phyloP scores from a whole-genome alignment of 495 filamentous ascomycete species.

The Hypoxylon fuscum region DNA sequence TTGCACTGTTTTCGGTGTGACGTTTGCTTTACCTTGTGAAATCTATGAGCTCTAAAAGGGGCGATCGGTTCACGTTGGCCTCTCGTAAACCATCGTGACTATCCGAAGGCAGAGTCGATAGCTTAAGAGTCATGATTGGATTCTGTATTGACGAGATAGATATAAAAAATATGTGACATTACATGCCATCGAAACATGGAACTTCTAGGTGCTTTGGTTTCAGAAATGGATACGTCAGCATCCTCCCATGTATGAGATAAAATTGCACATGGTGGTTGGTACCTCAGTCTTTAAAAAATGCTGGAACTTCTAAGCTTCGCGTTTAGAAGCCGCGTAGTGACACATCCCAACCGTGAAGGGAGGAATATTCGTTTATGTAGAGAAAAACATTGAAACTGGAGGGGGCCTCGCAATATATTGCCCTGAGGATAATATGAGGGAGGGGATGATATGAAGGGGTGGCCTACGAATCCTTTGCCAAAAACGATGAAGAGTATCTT shows the following conservation, averaged over 20 bases:
- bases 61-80: no score
- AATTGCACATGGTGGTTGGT: neutral
- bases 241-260: neutral
- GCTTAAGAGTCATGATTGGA: neutral
- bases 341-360: no score
- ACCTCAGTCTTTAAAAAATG: neutral
- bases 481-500: no score
- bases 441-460: no score
- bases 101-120: neutral
- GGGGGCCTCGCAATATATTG: no score
- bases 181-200: neutral
- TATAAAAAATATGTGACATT: neutral
- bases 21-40: no score
- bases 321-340: conserved; percentile 1
- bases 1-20: no score
- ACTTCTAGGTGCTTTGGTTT: neutral
- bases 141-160: neutral
- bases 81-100: neutral
- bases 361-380: no score
- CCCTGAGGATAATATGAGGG: no score
- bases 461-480: no score
- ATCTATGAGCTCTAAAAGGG: neutral
- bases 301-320: neutral
- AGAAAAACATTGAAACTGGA: no score
- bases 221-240: neutral